Conservation (phyloP, 129 eudicot genomes). For the Erigeron canadensis region DNA sequence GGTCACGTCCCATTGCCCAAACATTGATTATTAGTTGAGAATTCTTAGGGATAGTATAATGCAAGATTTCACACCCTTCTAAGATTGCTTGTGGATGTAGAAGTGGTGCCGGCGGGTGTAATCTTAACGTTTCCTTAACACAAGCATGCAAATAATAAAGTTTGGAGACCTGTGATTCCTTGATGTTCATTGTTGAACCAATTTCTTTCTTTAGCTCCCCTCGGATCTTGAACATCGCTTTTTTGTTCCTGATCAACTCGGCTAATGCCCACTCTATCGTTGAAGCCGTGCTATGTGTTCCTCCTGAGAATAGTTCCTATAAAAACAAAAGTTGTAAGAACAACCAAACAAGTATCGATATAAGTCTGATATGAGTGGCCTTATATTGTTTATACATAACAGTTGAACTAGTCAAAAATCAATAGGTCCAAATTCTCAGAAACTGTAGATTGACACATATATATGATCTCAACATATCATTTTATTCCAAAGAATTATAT, state of each 20-base stretch:
- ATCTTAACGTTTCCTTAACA: conserved; percentile 53
- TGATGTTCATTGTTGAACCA: conserved; percentile 29
- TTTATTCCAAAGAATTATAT: too few species aligned
- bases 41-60: conserved; percentile 25
- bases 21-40: conserved; percentile 47
- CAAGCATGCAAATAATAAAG: conserved; percentile 55
- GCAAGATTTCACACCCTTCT: conserved; percentile 34
- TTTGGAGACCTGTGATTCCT: conserved; percentile 40
- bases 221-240: conserved; percentile 21
- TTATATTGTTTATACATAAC: too few species aligned
- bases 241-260: conserved; percentile 35
- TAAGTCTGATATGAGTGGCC: not conserved
- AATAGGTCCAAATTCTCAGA: too few species aligned
- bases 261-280: conserved; percentile 45
- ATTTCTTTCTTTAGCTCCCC: conserved; percentile 22
- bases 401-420: too few species aligned
- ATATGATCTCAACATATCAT: too few species aligned
- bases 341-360: too few species aligned
- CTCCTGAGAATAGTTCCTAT: conserved; percentile 59
- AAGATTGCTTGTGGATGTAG: conserved; percentile 47
- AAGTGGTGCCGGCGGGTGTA: conserved; percentile 66
- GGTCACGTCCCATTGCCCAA: conserved; percentile 63
- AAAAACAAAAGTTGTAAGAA: not conserved
- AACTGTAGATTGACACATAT: too few species aligned
- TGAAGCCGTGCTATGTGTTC: conserved; percentile 43